Conservation (phyloP, 495 filamentous ascomycete genomes). For the Xylaria nigripes region DNA sequence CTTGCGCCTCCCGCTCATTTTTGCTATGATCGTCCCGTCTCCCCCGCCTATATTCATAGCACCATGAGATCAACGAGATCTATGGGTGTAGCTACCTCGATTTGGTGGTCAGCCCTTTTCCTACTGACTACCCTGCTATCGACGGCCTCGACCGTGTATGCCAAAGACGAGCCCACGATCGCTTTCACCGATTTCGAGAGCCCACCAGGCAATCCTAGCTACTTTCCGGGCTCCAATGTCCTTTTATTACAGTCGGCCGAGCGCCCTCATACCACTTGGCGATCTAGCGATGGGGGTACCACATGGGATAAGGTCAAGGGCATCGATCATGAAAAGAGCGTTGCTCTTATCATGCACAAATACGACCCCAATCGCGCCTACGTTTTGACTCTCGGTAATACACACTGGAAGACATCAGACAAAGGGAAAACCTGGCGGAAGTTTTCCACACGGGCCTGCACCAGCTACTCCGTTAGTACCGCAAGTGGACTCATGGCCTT, state of each 20-base stretch:
- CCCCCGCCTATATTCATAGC: conserved; percentile 12
- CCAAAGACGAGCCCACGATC: conserved; percentile 45
- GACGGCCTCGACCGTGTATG: conserved; percentile 31
- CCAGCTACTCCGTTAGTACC: conserved; percentile 37
- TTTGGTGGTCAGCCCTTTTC: conserved; percentile 30
- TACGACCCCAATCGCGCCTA: conserved; percentile 73
- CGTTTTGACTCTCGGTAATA: conserved; percentile 52
- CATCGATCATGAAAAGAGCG: conserved; percentile 52
- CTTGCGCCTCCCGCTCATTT: neutral
- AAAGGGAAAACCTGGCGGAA: conserved; percentile 68
- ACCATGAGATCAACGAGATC: conserved; percentile 41
- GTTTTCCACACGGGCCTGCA: conserved; percentile 51
- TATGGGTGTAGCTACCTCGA: conserved; percentile 34
- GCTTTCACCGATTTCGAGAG: conserved; percentile 50
- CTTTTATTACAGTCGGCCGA: conserved; percentile 54
- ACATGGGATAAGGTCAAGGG: conserved; percentile 60
- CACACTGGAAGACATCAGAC: conserved; percentile 75
- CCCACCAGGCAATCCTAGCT: conserved; percentile 56
- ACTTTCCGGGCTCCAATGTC: conserved; percentile 80
- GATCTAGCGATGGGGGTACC: conserved; percentile 70
- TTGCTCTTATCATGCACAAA: conserved; percentile 60
- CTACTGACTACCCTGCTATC: conserved; percentile 22
- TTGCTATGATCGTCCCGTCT: conserved; percentile 23
- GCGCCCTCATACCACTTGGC: conserved; percentile 48
- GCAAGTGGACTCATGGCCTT: conserved; percentile 50